phyloP scores from a whole-genome alignment of 768 basidiomycete genomes.

The Kockovaella imperatae region DNA sequence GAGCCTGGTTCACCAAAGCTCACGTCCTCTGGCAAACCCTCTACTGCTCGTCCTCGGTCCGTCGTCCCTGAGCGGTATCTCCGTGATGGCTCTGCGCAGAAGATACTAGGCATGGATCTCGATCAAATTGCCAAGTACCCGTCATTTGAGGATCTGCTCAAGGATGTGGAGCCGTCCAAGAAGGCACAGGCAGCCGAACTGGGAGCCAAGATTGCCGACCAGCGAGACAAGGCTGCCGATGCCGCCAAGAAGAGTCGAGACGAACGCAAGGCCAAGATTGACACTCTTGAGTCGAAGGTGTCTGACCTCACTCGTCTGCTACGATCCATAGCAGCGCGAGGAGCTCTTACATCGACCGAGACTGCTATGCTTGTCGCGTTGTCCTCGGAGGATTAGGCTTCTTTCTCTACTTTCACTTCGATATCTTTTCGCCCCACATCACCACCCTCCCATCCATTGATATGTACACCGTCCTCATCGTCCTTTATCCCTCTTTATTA shows the following conservation, averaged over 20 bases:
- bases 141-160: slow-evolving; percentile 26
- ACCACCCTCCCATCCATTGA: background rate
- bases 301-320: too few relatives aligned
- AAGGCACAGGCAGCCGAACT: slow-evolving; percentile 15
- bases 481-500: background rate
- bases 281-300: slow-evolving; percentile 21
- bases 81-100: slow-evolving; percentile 24
- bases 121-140: slow-evolving; percentile 24
- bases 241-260: slow-evolving; percentile 31
- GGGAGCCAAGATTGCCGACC: slow-evolving; percentile 23
- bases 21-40: slow-evolving; percentile 26
- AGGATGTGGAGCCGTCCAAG: slow-evolving; percentile 12
- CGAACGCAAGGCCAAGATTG: slow-evolving; percentile 25
- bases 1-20: slow-evolving; percentile 13
- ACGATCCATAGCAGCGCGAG: too few relatives aligned
- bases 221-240: slow-evolving; percentile 29
- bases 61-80: slow-evolving; percentile 35
- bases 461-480: background rate
- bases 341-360: too few relatives aligned
- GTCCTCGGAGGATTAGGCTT: too few relatives aligned
- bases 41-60: slow-evolving; percentile 27
- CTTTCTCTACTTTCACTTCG: background rate
- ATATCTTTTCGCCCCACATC: background rate
- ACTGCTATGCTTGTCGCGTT: too few relatives aligned
- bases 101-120: slow-evolving; percentile 21